These are phyloP conservation scores for Phytopythium ostracodes DNA, from an alignment of 352 stramenopile species.

Conservation along the genomic window DNA sequence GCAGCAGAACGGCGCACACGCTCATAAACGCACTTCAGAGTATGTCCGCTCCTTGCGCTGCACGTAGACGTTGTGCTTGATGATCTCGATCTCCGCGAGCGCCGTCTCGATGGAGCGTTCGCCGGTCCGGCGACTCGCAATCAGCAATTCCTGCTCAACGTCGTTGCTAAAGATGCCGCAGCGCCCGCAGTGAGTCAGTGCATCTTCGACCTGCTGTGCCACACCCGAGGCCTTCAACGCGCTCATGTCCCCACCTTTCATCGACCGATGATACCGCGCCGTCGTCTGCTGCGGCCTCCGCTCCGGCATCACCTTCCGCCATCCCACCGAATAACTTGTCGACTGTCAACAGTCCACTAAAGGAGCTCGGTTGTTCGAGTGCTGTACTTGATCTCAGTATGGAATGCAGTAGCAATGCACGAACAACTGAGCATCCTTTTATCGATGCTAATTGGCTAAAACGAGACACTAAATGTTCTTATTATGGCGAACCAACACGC, in stretches of 20 bases:
- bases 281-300: background rate
- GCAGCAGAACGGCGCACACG: background rate
- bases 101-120: constrained; percentile 63
- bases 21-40: constrained; percentile 27
- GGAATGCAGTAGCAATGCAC: background rate
- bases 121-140: constrained; percentile 59
- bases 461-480: too few relatives aligned
- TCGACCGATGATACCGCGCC: background rate
- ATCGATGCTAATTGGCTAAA: background rate
- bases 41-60: constrained; percentile 55
- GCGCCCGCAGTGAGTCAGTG: background rate
- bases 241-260: background rate
- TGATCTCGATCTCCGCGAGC: constrained; percentile 68
- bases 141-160: constrained; percentile 27
- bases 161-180: background rate
- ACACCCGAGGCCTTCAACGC: too few relatives aligned
- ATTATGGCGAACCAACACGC: background rate
- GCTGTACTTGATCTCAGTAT: background rate
- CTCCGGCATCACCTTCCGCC: background rate
- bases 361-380: background rate
- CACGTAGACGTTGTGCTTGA: constrained; percentile 70
- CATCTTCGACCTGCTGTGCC: background rate
- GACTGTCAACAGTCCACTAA: too few relatives aligned
- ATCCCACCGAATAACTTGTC: background rate
- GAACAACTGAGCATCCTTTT: background rate